These are phyloP conservation scores for Bolboschoenoplectus hybrid DNA, from an alignment of 202 grass and related monocot species.

Conservation along the genomic window DNA sequence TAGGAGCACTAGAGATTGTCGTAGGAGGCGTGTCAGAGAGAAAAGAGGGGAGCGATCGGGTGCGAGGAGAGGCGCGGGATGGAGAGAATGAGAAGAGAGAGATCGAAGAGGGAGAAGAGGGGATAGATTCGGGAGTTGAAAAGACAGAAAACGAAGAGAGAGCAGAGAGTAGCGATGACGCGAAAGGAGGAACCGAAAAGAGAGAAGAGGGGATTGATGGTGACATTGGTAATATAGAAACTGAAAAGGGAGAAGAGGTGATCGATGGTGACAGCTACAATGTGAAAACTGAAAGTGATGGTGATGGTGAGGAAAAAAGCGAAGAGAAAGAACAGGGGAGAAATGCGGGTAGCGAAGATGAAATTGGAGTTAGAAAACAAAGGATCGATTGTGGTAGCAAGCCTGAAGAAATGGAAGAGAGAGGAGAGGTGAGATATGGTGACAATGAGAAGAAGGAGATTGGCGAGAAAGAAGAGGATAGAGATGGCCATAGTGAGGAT, in stretches of 20 bases:
- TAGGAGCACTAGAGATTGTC: neutral
- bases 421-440: neutral
- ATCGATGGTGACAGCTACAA: neutral
- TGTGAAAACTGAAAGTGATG: neutral
- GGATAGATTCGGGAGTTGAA: neutral
- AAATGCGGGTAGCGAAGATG: neutral
- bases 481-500: neutral
- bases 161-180: neutral
- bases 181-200: neutral
- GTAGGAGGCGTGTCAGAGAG: neutral
- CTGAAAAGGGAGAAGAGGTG: neutral
- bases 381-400: neutral
- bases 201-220: neutral
- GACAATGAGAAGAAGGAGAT: neutral
- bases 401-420: neutral
- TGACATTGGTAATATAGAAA: neutral
- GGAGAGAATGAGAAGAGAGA: neutral
- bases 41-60: neutral
- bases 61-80: neutral
- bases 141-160: neutral
- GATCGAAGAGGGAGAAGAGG: neutral
- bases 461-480: constrained; percentile 20
- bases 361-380: neutral
- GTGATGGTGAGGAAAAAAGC: neutral
- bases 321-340: neutral